Evolutionary conservation across 2,329 filamentous ascomycete genomes (phyloP).

Genomic region (Microascus cirrosus): DNA sequence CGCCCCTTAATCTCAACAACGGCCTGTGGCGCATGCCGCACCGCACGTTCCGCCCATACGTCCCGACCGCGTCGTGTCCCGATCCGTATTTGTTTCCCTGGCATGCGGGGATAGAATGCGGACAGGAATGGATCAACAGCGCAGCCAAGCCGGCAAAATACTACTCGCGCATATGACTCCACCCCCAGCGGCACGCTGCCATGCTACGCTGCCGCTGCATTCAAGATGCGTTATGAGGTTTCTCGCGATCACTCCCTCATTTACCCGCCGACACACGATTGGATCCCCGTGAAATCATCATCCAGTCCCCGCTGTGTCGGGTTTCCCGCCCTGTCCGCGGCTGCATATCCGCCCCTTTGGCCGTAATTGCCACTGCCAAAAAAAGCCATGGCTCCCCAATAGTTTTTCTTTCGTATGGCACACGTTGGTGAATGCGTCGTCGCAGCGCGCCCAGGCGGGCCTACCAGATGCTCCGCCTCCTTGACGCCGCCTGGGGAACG

Average conservation of each 20-base stretch:
- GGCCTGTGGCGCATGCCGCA: neutral
- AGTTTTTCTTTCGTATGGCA: neutral
- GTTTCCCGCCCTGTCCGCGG: neutral
- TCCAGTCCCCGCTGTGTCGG: no score
- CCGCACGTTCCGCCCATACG: neutral
- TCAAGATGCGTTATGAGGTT: neutral
- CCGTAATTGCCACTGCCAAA: neutral
- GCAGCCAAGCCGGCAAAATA: conserved; percentile 5
- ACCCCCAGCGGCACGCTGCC: neutral
- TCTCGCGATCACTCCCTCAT: neutral
- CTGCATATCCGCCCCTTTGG: neutral
- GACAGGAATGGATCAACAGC: neutral
- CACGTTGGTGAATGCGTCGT: neutral
- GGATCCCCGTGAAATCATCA: neutral
- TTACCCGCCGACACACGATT: neutral
- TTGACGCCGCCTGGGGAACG: no score
- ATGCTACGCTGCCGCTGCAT: neutral
- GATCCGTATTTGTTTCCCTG: neutral
- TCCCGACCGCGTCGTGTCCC: neutral
- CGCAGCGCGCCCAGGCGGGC: neutral
- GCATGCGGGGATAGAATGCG: neutral
- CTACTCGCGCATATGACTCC: neutral
- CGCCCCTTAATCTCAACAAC: neutral
- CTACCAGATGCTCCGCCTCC: neutral
- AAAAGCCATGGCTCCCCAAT: neutral